These are phyloP conservation scores for Rhodotorula sp. DNA, from an alignment of 1,284 basidiomycete genomes.

Conservation along the genomic window DNA sequence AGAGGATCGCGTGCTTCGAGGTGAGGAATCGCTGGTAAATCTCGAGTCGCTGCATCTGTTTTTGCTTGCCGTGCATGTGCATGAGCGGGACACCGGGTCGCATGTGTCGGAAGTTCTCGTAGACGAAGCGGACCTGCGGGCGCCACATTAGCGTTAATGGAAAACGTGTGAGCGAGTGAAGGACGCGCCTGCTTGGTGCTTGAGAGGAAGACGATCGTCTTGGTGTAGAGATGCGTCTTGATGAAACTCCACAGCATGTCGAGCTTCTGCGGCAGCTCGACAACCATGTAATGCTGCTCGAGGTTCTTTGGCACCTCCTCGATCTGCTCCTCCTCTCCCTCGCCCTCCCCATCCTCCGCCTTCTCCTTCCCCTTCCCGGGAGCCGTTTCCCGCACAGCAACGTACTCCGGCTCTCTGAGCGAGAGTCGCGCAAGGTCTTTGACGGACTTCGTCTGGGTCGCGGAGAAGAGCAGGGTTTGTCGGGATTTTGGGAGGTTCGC, in stretches of 20 bases:
- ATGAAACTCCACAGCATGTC: constrained; percentile 93
- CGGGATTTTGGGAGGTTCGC: constrained; percentile 66
- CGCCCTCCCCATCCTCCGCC: constrained; percentile 40
- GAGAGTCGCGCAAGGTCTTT: constrained; percentile 85
- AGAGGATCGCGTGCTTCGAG: constrained; percentile 74
- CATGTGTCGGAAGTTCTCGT: constrained; percentile 91
- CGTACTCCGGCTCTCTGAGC: constrained; percentile 75
- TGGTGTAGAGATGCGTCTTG: constrained; percentile 87
- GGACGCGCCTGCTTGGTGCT: constrained; percentile 76
- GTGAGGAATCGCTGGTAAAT: constrained; percentile 79
- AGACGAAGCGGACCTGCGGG: constrained; percentile 79
- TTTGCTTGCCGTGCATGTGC: constrained; percentile 94
- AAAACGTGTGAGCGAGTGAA: not conserved
- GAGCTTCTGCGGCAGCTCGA: constrained; percentile 81
- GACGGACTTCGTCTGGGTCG: constrained; percentile 91
- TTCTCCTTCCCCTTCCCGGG: constrained; percentile 52
- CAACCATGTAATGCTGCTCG: constrained; percentile 86
- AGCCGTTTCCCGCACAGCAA: constrained; percentile 54
- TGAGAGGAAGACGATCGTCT: constrained; percentile 91
- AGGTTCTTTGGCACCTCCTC: constrained; percentile 63
- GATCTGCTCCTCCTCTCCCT: constrained; percentile 46
- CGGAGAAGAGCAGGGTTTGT: constrained; percentile 94
- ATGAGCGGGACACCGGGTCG: constrained; percentile 89
- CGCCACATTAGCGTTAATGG: not conserved
- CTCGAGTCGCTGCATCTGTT: constrained; percentile 79